Base-by-base conservation (phyloP, 345 rosid genomes). In the Gossypium sturtianum region DNA sequence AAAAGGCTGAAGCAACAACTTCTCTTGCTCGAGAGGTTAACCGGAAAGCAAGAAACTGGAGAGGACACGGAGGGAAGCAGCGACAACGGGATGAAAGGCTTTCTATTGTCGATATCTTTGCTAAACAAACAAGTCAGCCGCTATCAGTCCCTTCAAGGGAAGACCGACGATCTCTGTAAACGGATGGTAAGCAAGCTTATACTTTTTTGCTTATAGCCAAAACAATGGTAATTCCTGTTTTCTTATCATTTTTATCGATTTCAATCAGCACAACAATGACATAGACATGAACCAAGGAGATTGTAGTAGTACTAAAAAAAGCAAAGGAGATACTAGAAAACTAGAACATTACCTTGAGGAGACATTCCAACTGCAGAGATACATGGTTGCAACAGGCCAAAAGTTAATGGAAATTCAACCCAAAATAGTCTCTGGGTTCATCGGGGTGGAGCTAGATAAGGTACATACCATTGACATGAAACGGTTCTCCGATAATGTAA, bases 1-100 rank as follows among this genome's bases (percentile, higher is more conserved):
- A 95, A 91, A 83, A 91, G 99, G 87, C 82, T 93, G 68, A 89
- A 85, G 84, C 98, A 93, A 82, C 97, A 93, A 80, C 87, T 93
- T 45, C 82, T 91, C 73, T 83, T 93, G 92, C 87, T 95, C 34
- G 97, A 95, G 75, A 93, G 92, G 81, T 75, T 91, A 75, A 83
- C 86, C 7, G 96, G 90, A 77, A 91, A 87, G 63, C 86, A 85
- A 75, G 89, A 87, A 80, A 82, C 64, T 74, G 79, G 76, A 19
- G 89, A 86, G 76, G 79, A 62, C 45, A 53, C 6, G 8, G 84
- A 80, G 69, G 84, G 66, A 72, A 75, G 29, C 19, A 34, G 69
- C 56, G 87, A 81, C 7, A 74, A 84, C 2, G 87, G 82, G 72
- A 74, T 72, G 59, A 87, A 77, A 72, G 78, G 68, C 71, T 82